Percentiles rank a stretch among this genome's conserved stretches.
Conservation (phyloP, 768 basidiomycete genomes). For the Collybia nuda region DNA sequence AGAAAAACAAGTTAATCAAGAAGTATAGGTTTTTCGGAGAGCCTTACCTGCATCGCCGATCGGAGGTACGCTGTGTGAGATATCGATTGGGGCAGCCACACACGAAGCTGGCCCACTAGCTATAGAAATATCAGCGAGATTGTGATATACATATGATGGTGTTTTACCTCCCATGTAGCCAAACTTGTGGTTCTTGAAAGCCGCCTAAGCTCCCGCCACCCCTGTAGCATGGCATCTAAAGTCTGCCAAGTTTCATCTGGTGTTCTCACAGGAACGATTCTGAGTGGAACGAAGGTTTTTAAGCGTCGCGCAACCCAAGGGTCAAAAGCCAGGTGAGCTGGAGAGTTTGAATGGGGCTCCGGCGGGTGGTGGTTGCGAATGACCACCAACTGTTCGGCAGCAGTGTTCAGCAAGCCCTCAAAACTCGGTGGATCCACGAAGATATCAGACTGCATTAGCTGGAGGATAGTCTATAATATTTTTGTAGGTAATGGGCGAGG, state of each 20-base stretch:
- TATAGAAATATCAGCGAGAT: slow-evolving; percentile 1
- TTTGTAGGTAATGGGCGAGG: not conserved
- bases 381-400: slow-evolving; percentile 38
- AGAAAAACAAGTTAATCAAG: slow-evolving; percentile 6
- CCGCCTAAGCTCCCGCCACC: slow-evolving; percentile 50
- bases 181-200: slow-evolving; percentile 45
- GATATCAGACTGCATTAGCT: slow-evolving; percentile 45
- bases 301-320: slow-evolving; percentile 66
- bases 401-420: slow-evolving; percentile 33
- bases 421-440: slow-evolving; percentile 36
- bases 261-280: slow-evolving; percentile 52
- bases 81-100: slow-evolving; percentile 42
- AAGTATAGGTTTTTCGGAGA: not conserved
- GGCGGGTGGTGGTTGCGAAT: slow-evolving; percentile 38
- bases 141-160: not conserved
- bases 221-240: slow-evolving; percentile 49
- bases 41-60: slow-evolving; percentile 59
- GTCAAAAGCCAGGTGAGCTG: slow-evolving; percentile 59
- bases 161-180: slow-evolving; percentile 62
- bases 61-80: slow-evolving; percentile 57
- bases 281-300: slow-evolving; percentile 66
- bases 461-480: slow-evolving; percentile 41
- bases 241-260: slow-evolving; percentile 52
- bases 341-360: slow-evolving; percentile 41
- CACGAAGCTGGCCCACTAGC: slow-evolving; percentile 51